Percentiles rank a stretch among this genome's conserved stretches.
phyloP scores from a whole-genome alignment of 2,329 filamentous ascomycete species.

The Hypoxylon sp. region DNA sequence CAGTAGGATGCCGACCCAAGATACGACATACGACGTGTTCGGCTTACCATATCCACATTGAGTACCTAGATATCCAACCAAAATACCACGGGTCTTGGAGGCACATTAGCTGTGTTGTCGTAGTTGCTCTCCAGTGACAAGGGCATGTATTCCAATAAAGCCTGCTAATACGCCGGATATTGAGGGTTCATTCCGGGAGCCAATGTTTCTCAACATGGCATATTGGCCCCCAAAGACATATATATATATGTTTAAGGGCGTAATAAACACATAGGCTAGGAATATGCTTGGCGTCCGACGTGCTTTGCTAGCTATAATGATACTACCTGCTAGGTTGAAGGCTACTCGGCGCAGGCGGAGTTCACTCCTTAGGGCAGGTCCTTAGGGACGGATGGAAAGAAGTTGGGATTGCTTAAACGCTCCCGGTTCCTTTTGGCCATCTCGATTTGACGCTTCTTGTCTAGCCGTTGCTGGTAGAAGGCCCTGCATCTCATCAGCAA shows the following conservation, averaged over 20 bases:
- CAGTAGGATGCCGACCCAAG: conserved; percentile 37
- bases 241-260: conserved; percentile 14
- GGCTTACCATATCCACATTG: conserved; percentile 35
- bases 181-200: background rate
- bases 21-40: conserved; percentile 29
- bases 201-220: conserved; percentile 14
- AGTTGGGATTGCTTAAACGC: conserved; percentile 80
- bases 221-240: conserved; percentile 16
- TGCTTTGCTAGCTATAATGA: conserved; percentile 5
- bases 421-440: conserved; percentile 86
- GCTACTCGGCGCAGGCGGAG: conserved; percentile 6
- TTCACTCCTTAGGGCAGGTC: conserved; percentile 45
- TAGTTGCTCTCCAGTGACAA: conserved; percentile 16
- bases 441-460: conserved; percentile 83
- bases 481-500: conserved; percentile 66
- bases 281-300: background rate
- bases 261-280: conserved; percentile 3
- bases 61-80: conserved; percentile 14
- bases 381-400: conserved; percentile 89
- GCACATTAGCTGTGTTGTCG: conserved; percentile 26
- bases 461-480: conserved; percentile 88
- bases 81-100: conserved; percentile 18
- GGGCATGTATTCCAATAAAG: conserved; percentile 15
- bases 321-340: conserved; percentile 15
- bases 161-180: conserved; percentile 16